These are phyloP conservation scores for Lepidium sativum DNA, from an alignment of 345 rosid genomes.

Conservation along the genomic window DNA sequence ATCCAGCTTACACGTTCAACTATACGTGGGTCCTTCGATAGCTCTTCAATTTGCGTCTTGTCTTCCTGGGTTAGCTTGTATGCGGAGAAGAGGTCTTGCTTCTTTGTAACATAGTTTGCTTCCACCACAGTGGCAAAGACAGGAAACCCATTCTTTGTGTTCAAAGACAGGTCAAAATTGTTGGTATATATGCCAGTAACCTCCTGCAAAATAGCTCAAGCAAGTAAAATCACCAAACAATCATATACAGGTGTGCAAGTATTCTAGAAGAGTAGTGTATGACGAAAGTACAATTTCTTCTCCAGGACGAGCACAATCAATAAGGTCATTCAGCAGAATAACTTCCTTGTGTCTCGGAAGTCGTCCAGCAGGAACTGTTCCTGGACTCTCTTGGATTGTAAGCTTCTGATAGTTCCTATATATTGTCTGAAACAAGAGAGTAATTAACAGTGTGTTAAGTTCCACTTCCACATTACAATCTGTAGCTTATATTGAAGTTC, in stretches of 20 bases:
- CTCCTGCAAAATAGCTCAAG: constrained; percentile 46
- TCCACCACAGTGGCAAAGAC: constrained; percentile 96
- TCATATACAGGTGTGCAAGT: neutral
- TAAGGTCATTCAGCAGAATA: constrained; percentile 83
- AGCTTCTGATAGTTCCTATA: constrained; percentile 97
- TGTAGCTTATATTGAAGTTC: neutral
- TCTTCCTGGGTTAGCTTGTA: constrained; percentile 97
- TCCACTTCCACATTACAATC: neutral
- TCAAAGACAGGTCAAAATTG: constrained; percentile 86
- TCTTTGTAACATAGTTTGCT: constrained; percentile 85
- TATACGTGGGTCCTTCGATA: constrained; percentile 83
- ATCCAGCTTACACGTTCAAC: constrained; percentile 68
- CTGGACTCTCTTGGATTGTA: constrained; percentile 97
- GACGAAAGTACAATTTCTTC: constrained; percentile 68
- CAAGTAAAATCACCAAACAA: neutral
- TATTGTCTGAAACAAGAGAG: constrained; percentile 56
- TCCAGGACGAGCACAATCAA: constrained; percentile 96
- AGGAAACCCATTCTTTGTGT: constrained; percentile 96
- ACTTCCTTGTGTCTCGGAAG: constrained; percentile 99
- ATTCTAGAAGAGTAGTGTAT: neutral
- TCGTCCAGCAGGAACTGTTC: constrained; percentile 97
- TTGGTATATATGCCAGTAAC: constrained; percentile 91
- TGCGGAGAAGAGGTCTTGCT: constrained; percentile 94
- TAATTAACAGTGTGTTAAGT: neutral
- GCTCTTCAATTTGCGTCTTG: constrained; percentile 78